A percentile compares a stretch with the other conserved stretches of the same genome.
phyloP scores from a whole-genome alignment of 768 basidiomycete species.

The Candolleomyces eurysporus region DNA sequence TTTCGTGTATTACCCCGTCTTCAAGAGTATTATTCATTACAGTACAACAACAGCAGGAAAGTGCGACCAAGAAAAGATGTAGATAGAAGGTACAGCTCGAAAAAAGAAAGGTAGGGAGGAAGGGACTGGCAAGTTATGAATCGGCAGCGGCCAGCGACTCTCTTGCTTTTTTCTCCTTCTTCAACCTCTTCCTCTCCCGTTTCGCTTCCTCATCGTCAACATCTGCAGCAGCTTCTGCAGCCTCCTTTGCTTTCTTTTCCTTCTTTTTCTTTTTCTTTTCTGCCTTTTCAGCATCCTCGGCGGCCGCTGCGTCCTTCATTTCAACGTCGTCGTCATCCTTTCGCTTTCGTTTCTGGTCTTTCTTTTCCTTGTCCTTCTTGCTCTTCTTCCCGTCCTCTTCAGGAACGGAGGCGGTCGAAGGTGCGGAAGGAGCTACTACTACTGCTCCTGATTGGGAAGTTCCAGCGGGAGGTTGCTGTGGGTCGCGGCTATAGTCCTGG shows the following conservation, averaged over 20 bases:
- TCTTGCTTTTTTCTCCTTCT: constrained; percentile 65
- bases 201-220: constrained; percentile 61
- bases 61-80: background rate
- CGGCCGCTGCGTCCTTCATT: constrained; percentile 36
- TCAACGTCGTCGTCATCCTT: constrained; percentile 44
- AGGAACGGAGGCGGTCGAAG: constrained; percentile 16
- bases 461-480: constrained; percentile 8
- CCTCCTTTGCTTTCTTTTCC: constrained; percentile 56
- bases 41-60: background rate
- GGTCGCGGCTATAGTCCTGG: constrained; percentile 83
- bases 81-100: background rate
- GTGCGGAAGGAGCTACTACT: constrained; percentile 15
- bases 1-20: background rate
- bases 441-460: too few species aligned
- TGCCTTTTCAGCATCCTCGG: constrained; percentile 42
- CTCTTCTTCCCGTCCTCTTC: constrained; percentile 29
- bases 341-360: constrained; percentile 74
- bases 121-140: background rate
- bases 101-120: background rate
- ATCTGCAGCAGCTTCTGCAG: constrained; percentile 36
- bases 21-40: constrained; percentile 2
- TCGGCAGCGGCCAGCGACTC: constrained; percentile 38
- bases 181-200: constrained; percentile 61
- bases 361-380: constrained; percentile 69
- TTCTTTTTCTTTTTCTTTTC: constrained; percentile 64